These are phyloP conservation scores for Funneliformis geosporum DNA, from an alignment of 192 early-diverging fungal species.

Conservation along the genomic window DNA sequence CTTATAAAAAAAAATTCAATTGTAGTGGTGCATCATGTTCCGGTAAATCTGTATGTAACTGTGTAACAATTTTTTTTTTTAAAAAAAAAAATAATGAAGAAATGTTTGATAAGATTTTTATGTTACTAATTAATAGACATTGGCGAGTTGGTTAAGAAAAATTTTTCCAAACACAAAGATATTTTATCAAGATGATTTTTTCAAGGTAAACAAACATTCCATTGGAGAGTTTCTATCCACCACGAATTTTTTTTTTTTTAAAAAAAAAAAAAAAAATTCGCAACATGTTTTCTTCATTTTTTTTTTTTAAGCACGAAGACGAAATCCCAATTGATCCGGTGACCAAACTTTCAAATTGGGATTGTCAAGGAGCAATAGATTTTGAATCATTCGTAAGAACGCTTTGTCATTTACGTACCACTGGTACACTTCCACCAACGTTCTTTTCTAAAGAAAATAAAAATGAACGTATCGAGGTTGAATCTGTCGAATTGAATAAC, in stretches of 20 bases:
- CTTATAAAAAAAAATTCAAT: neutral
- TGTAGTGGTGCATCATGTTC: constrained; percentile 69
- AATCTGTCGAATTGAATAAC: neutral
- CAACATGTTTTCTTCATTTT: neutral
- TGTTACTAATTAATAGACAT: constrained; percentile 40
- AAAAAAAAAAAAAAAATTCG: neutral
- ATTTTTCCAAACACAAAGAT: constrained; percentile 61
- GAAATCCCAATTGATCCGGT: constrained; percentile 64
- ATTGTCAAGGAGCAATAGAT: constrained; percentile 74
- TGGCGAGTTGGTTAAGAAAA: constrained; percentile 56
- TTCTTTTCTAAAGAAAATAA: constrained; percentile 48
- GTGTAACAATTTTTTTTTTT: neutral
- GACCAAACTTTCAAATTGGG: constrained; percentile 71
- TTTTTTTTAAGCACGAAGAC: constrained; percentile 45
- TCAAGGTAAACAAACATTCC: constrained; percentile 45
- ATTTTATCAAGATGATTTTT: constrained; percentile 79
- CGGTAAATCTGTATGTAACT: constrained; percentile 63
- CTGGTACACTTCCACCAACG: constrained; percentile 41
- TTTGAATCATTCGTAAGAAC: constrained; percentile 39
- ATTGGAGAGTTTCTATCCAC: no score
- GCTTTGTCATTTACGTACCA: constrained; percentile 37
- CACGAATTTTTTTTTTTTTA: no score
- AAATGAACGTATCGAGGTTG: constrained; percentile 36
- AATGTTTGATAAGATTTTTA: neutral
- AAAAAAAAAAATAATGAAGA: neutral